Base-by-base conservation (phyloP, 169 alveolate genomes). In the Plasmodium chabaudi region DNA sequence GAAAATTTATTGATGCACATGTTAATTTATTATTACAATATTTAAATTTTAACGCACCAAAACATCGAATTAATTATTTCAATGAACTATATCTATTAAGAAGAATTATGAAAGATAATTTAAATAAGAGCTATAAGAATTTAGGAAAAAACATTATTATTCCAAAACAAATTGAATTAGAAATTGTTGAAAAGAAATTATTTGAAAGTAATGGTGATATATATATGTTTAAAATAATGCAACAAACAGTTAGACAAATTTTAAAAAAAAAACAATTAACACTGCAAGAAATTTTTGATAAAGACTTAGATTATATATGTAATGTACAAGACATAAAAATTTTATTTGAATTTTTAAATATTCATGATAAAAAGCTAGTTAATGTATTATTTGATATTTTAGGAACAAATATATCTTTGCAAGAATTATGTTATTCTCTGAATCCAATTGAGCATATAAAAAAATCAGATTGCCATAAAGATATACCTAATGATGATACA, bases 181-280 rank as follows among this genome's bases (percentile, higher is more conserved):
- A 86, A 70, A 56, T 86, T 34, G 51, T 70, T 19, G 91, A 86
- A 49, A 86, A 71, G 34, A 86, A 86, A 51, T 53, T 86, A 13
- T 86, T 86, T 59, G 91, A 86, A 60, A 87, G 87, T 15, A 86
- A 71, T 56, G 91, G 91, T 27, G 91, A 86, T 25, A 86, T 86
- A 4, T 86, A 86, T 70, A 65, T 74, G 2, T 86, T 86, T 86
- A 86, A 86, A 86, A 56, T 86, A 51, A 86, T 86, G 86, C 91
- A 86, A 39, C 70, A 86, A 57, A 86, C 19, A 39, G 91, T 86
- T 4, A 57, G 77, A 60, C 91, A 86, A 86, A 49, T 74, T 46
- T 86, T 86, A 61, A 86, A 44, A 71, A 71, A 34, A 17, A 86
- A 86, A 46, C 72, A 71, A 21, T 86, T 86, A 86, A 86, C 91